Base-by-base conservation (phyloP, 1,139 yeast genomes). In the Petasospora rhodanensis region DNA sequence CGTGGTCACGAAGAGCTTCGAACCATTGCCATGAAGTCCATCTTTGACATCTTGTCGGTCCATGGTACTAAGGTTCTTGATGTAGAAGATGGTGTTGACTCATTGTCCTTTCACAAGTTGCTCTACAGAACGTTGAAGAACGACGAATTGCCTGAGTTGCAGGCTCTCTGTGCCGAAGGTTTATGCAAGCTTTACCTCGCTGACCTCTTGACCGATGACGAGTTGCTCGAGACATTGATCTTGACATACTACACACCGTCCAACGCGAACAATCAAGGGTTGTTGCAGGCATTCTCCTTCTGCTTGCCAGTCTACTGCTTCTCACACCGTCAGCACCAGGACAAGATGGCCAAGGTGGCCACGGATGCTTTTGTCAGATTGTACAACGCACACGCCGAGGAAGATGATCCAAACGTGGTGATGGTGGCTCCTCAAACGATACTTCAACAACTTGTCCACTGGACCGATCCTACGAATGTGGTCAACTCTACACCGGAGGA, bases 251-350 rank as follows among this genome's bases (percentile, higher is more conserved):
- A 85, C 58, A 79, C 82, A 38, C 86, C 89, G 0, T 56, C 64
- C 3, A 79, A 81, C 31, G 59, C 73, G 5, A 59, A 64, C 11
- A 86, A 87, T 47, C 79, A 75, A 40, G 76, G 78, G 13, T 64
- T 89, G 42, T 70, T 80, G 36, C 97, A 91, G 58, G 82, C 85
- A 2, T 73, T 89, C 40, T 77, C 94, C 9, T 87, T 85, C 54
- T 87, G 96, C 52, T 68, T 91, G 23, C 97, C 97, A 0, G 95
- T 85, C 1, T 87, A 85, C 54, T 81, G 94, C 22, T 84, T 76
- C 53, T 83, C 96, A 24, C 89, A 82, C 45, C 62, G 70, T 1
- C 66, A 64, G 18, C 95, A 87, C 56, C 96, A 87, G 55, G 68
- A 69, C 31, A 68, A 79, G 41, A 62, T 89, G 52, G 73, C 80